Evolutionary conservation across 2,329 filamentous ascomycete genomes (phyloP).

Genomic region (Neonectria punicea): DNA sequence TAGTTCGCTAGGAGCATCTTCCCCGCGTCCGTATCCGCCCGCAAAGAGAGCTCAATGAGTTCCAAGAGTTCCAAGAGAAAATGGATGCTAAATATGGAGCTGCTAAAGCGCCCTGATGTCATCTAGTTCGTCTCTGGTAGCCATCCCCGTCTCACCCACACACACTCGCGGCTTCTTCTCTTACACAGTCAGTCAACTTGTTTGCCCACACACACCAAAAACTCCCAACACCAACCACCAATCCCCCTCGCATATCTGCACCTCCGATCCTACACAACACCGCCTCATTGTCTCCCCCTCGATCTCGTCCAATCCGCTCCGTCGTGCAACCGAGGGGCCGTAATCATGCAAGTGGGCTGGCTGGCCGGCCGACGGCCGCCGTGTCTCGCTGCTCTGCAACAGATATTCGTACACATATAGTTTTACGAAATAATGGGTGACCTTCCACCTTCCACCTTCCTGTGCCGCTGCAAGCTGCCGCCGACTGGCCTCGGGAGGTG

Average conservation of each 20-base stretch:
- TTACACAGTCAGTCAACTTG: background rate
- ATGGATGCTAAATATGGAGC: background rate
- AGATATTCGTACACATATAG: background rate
- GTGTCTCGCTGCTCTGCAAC: background rate
- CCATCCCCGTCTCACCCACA: background rate
- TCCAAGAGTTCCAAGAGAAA: background rate
- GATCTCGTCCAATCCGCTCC: constrained; percentile 6
- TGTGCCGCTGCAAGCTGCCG: constrained; percentile 3
- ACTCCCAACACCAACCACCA: background rate
- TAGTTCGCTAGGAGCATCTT: background rate
- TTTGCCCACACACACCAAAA: background rate
- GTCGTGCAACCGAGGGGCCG: constrained; percentile 15
- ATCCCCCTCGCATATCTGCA: constrained; percentile 1
- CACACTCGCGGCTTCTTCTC: background rate
- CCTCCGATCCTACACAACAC: constrained; percentile 8
- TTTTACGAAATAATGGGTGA: background rate
- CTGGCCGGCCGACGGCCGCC: constrained; percentile 7
- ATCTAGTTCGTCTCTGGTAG: background rate
- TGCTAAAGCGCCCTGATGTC: constrained; percentile 3
- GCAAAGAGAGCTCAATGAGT: background rate
- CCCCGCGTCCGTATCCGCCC: background rate
- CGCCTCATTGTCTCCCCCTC: background rate
- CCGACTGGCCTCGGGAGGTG: background rate
- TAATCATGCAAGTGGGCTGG: constrained; percentile 19
- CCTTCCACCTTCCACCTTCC: background rate